Percentiles rank a stretch among this genome's conserved stretches.
Evolutionary conservation across 2,329 filamentous ascomycete species (phyloP).

Genomic region (Mycosphaerella arachidis): DNA sequence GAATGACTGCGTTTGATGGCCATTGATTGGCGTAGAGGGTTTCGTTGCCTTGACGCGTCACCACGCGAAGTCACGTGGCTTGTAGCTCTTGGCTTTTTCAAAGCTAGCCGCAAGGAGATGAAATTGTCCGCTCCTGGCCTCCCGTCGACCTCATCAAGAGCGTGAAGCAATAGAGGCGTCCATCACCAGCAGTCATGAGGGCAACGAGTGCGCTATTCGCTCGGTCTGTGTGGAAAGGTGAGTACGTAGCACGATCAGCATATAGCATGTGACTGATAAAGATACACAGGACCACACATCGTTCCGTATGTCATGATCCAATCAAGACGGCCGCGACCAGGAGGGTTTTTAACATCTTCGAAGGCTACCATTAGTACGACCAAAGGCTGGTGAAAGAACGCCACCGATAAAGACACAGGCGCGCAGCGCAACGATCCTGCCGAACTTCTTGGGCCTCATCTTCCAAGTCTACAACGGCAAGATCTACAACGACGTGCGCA

Average conservation of each 20-base stretch:
- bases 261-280: slow-evolving; percentile 10
- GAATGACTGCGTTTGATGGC: background rate
- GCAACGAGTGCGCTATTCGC: slow-evolving; percentile 38
- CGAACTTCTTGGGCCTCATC: slow-evolving; percentile 83
- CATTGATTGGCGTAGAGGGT: slow-evolving; percentile 5
- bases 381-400: slow-evolving; percentile 58
- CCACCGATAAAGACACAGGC: slow-evolving; percentile 81
- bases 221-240: slow-evolving; percentile 88
- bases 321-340: background rate
- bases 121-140: background rate
- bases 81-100: background rate
- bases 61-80: background rate
- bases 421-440: slow-evolving; percentile 81
- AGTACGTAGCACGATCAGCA: slow-evolving; percentile 11
- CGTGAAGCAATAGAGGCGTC: background rate
- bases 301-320: slow-evolving; percentile 54
- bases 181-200: slow-evolving; percentile 23
- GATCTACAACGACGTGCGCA: slow-evolving; percentile 71
- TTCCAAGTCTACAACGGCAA: slow-evolving; percentile 94
- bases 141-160: slow-evolving; percentile 11
- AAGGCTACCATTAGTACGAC: slow-evolving; percentile 60
- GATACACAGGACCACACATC: slow-evolving; percentile 59
- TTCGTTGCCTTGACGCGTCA: slow-evolving; percentile 12
- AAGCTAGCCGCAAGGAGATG: slow-evolving; percentile 1
- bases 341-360: slow-evolving; percentile 6